Percentiles rank a stretch among this genome's conserved stretches.
phyloP scores from a whole-genome alignment of 495 filamentous ascomycete species.

The Aspergillus avenaceus region DNA sequence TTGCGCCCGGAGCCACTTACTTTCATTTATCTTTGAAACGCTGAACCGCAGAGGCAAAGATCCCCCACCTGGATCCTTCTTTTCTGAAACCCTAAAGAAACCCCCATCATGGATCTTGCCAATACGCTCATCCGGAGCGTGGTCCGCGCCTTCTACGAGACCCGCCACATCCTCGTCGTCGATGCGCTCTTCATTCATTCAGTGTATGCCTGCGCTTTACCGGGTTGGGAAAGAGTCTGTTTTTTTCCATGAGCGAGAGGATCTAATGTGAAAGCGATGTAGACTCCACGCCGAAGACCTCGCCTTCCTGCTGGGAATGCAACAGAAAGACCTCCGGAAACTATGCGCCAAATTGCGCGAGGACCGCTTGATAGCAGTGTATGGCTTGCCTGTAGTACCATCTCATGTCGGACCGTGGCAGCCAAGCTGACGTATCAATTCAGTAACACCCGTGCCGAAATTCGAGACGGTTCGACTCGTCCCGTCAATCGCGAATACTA shows the following conservation, averaged over 20 bases:
- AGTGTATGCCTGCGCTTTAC: constrained; percentile 49
- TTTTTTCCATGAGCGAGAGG: too few relatives aligned
- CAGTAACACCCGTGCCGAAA: constrained; percentile 75
- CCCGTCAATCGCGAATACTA: constrained; percentile 87
- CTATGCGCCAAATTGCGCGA: constrained; percentile 78
- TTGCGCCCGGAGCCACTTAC: neutral
- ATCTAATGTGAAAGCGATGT: constrained; percentile 2
- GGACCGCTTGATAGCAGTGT: constrained; percentile 80
- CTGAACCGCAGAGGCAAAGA: too few relatives aligned
- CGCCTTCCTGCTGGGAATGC: constrained; percentile 77
- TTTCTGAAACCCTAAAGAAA: neutral
- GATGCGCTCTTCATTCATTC: constrained; percentile 92
- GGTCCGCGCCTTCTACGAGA: constrained; percentile 88
- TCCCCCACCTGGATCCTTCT: too few relatives aligned
- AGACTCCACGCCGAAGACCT: constrained; percentile 85
- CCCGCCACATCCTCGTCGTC: constrained; percentile 80
- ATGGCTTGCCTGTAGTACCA: constrained; percentile 19
- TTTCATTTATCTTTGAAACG: too few relatives aligned
- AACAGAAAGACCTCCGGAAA: constrained; percentile 84
- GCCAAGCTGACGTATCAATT: constrained; percentile 4
- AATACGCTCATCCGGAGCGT: constrained; percentile 84
- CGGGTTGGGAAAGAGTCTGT: neutral
- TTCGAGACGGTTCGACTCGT: constrained; percentile 73
- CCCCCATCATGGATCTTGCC: constrained; percentile 68
- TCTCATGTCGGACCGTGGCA: neutral